Evolutionary conservation across 148 eudicot genomes (phyloP), one percentile per base, ranked within the genome.

Genomic region (Amaranthus hypochondriacus): DNA sequence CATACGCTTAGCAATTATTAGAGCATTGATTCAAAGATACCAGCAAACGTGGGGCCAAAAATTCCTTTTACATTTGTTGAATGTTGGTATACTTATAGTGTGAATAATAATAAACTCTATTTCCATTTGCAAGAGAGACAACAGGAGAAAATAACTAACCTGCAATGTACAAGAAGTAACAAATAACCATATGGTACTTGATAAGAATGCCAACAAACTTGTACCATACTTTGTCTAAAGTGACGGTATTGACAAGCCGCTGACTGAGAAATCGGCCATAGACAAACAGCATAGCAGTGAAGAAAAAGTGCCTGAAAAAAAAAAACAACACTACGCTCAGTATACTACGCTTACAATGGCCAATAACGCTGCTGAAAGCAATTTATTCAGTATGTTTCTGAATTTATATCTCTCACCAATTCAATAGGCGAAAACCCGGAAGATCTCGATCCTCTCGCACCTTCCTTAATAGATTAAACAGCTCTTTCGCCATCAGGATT

Each of bases 161-260:
- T 84, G 92, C 90, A 57, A 91, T 89, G 76, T 94, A 94, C 80
- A 89, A 83, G 87, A 85, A 94, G 78, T 94, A 94, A 78, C 98
- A 94, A 66, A 91, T 84, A 62, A 90, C 98, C 98, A 91, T 89
- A 68, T 94, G 98, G 81, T 94, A 94, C 82, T 94, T 94, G 84
- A 87, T 86, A 51, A 92, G 83, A 81, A 73, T 76, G 84, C 93
- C 79, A 77, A 92, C 96, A 68, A 94, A 86, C 79, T 87, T 84
- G 82, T 84, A 92, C 72, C 88, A 72, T 71, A 87, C 80, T 75
- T 89, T 88, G 85, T 89, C 98, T 57, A 88, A 82, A 52, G 90
- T 88, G 56, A 94, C 96, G 68, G 98, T 94, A 72, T 94, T 94
- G 83, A 88, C 93, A 53, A 94, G 92, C 77, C 88, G 89, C 73